Evolutionary conservation across 768 basidiomycete species (phyloP).

Genomic region (Zangia roseola): DNA sequence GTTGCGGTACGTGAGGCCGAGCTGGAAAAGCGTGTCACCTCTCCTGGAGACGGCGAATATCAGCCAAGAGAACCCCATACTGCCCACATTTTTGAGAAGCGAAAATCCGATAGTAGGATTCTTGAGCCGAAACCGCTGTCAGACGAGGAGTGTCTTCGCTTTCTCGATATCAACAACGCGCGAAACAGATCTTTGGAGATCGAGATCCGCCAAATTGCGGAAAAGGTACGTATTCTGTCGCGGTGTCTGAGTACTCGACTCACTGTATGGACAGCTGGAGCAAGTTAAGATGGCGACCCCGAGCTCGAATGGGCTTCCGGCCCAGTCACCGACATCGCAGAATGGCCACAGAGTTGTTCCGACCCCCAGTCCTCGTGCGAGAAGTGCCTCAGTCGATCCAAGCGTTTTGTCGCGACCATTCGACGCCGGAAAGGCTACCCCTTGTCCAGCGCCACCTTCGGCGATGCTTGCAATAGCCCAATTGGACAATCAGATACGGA

Average conservation of each 20-base stretch:
- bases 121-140: constrained; percentile 22
- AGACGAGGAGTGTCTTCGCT: constrained; percentile 40
- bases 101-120: constrained; percentile 3
- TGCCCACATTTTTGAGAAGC: background rate
- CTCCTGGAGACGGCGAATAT: background rate
- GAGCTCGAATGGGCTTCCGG: background rate
- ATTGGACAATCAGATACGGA: constrained; percentile 38
- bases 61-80: background rate
- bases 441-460: background rate
- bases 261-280: constrained; percentile 17
- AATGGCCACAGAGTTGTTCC: background rate
- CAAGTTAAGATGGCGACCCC: constrained; percentile 15
- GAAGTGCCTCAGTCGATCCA: constrained; percentile 24
- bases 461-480: constrained; percentile 23
- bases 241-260: background rate
- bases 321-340: background rate
- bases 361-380: constrained; percentile 10
- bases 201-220: constrained; percentile 41
- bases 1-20: constrained; percentile 58
- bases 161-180: constrained; percentile 37
- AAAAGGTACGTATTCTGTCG: constrained; percentile 29
- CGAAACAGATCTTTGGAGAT: constrained; percentile 44
- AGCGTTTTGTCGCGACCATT: constrained; percentile 8
- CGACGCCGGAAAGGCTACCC: background rate
- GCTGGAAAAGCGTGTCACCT: constrained; percentile 39